Percentiles rank a stretch among this genome's conserved stretches.
Evolutionary conservation across 345 rosid genomes (phyloP).

Genomic region (Salix dunnii): DNA sequence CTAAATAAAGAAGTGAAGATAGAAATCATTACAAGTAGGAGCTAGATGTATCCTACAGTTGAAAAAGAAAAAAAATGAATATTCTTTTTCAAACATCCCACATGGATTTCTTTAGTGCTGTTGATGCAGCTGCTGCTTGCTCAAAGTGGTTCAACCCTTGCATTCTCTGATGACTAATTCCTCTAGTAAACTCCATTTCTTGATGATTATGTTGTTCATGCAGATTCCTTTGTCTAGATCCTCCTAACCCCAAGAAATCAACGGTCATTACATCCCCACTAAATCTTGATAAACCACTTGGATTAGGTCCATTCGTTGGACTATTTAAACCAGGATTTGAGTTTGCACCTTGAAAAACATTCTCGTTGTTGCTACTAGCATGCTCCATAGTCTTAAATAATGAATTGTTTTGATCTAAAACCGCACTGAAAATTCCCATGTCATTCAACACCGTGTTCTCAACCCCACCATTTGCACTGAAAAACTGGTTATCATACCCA

Average conservation of each 20-base stretch:
- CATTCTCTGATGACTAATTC: conserved; percentile 20
- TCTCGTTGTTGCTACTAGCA: not conserved
- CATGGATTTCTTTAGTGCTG: conserved; percentile 34
- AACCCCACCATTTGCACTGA: conserved; percentile 11
- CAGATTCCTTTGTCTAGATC: conserved; percentile 28
- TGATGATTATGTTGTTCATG: conserved; percentile 27
- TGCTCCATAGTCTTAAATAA: conserved; percentile 20
- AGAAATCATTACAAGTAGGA: not conserved
- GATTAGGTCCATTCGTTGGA: not conserved
- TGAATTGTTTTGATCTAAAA: conserved; percentile 19
- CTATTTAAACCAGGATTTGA: conserved; percentile 8
- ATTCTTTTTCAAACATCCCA: conserved; percentile 32
- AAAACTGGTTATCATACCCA: conserved; percentile 17
- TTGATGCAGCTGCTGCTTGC: conserved; percentile 22
- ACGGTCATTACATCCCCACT: conserved; percentile 43
- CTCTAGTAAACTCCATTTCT: conserved; percentile 28
- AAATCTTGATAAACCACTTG: conserved; percentile 19
- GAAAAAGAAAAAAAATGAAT: not conserved
- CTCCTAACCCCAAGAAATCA: conserved; percentile 61
- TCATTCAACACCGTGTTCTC: conserved; percentile 8
- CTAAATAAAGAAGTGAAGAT: not conserved
- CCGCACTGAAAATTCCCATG: conserved; percentile 20
- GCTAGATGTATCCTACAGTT: not conserved
- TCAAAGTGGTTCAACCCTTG: conserved; percentile 34
- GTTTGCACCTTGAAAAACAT: conserved; percentile 11